These are phyloP conservation scores for Phialophora tarda DNA, from an alignment of 2,329 filamentous ascomycete genomes.

Conservation along the genomic window DNA sequence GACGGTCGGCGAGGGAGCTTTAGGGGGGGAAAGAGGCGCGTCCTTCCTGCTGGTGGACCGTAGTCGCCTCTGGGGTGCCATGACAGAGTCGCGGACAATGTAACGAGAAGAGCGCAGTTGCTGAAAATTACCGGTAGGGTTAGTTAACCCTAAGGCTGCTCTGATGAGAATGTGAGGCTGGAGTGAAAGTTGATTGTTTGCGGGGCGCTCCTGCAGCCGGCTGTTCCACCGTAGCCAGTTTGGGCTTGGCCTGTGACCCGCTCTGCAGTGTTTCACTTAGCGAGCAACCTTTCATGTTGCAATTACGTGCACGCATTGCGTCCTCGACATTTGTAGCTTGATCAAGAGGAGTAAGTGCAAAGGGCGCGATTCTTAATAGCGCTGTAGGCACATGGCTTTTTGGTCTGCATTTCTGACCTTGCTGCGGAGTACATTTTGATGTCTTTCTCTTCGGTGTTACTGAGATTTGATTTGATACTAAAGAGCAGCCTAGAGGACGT, in stretches of 20 bases:
- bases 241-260: neutral
- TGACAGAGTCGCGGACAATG: slow-evolving; percentile 5
- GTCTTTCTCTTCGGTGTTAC: no score
- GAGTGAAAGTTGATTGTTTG: slow-evolving; percentile 9
- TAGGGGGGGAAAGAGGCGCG: slow-evolving; percentile 32
- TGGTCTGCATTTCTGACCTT: no score
- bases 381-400: no score
- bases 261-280: neutral
- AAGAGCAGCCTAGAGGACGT: neutral
- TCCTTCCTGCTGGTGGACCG: slow-evolving; percentile 30
- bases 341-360: no score
- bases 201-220: neutral
- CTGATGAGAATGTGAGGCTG: slow-evolving; percentile 4
- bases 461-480: no score
- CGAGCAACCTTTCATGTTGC: neutral
- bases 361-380: no score
- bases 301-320: no score
- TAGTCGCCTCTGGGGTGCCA: slow-evolving; percentile 24
- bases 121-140: slow-evolving; percentile 24
- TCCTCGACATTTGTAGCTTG: no score
- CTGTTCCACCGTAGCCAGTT: neutral
- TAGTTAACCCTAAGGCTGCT: slow-evolving; percentile 28
- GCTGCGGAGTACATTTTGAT: no score
- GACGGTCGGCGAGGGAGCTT: slow-evolving; percentile 3
- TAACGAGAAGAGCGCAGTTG: slow-evolving; percentile 8